Percentiles rank a stretch among this genome's conserved stretches.
phyloP scores from a whole-genome alignment of 768 basidiomycete species.

The Suillus luteus region DNA sequence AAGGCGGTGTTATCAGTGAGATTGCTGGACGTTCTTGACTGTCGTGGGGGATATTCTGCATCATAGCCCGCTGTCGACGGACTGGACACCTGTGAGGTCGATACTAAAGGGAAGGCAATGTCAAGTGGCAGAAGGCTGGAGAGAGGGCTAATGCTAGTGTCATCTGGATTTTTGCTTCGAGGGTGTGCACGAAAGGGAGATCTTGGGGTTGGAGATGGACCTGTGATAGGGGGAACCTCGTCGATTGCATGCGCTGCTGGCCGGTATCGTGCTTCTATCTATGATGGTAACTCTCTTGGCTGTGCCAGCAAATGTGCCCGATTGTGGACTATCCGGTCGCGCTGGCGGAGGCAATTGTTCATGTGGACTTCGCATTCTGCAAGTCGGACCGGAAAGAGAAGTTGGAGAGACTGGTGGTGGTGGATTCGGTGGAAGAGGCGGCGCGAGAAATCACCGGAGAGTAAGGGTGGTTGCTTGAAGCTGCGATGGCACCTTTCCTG shows the following conservation, averaged over 20 bases:
- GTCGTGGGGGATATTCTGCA: slow-evolving; percentile 45
- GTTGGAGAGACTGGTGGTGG: slow-evolving; percentile 42
- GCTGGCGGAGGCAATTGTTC: slow-evolving; percentile 50
- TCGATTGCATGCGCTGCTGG: slow-evolving; percentile 35
- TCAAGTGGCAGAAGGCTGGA: slow-evolving; percentile 28
- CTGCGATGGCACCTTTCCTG: slow-evolving; percentile 28
- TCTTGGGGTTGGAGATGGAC: slow-evolving; percentile 41
- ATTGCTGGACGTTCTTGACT: slow-evolving; percentile 64
- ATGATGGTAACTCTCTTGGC: slow-evolving; percentile 27
- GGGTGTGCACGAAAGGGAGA: slow-evolving; percentile 53
- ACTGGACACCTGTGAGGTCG: slow-evolving; percentile 41
- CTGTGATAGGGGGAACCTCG: slow-evolving; percentile 39
- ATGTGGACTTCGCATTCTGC: slow-evolving; percentile 55
- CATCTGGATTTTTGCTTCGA: slow-evolving; percentile 20
- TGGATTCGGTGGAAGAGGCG: slow-evolving; percentile 62
- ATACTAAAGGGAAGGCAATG: slow-evolving; percentile 34
- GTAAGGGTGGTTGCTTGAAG: slow-evolving; percentile 41
- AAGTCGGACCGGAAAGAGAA: slow-evolving; percentile 27
- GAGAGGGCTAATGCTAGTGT: slow-evolving; percentile 12
- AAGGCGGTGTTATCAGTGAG: slow-evolving; percentile 56
- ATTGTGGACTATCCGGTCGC: slow-evolving; percentile 58
- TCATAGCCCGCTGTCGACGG: slow-evolving; percentile 35
- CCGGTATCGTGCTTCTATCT: slow-evolving; percentile 16
- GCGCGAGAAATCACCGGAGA: slow-evolving; percentile 39
- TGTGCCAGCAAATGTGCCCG: slow-evolving; percentile 39